Conservation (phyloP, 208 protist genomes). For the Wallacemonas sp. region DNA sequence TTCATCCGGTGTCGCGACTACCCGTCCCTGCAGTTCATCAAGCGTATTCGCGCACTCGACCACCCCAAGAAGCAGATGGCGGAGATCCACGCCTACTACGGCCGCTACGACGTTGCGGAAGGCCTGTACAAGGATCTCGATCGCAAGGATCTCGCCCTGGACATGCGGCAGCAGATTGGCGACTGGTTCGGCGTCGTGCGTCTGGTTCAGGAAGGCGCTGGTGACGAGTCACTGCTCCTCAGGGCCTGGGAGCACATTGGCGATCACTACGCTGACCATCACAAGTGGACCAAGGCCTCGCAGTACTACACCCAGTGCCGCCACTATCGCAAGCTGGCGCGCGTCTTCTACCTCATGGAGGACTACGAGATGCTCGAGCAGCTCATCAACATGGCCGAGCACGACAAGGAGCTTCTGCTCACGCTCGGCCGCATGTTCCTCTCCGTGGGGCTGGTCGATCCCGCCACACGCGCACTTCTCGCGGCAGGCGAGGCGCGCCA, state of each 20-base stretch:
- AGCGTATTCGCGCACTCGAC: constrained; percentile 90
- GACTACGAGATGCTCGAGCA: constrained; percentile 91
- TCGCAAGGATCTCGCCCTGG: constrained; percentile 95
- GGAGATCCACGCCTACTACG: constrained; percentile 96
- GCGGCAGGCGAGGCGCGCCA: constrained; percentile 81
- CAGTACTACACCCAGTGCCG: constrained; percentile 95
- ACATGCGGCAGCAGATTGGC: constrained; percentile 91
- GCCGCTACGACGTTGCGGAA: constrained; percentile 96
- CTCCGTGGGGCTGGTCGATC: constrained; percentile 89
- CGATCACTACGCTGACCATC: constrained; percentile 94
- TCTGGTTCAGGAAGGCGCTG: constrained; percentile 91
- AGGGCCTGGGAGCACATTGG: constrained; percentile 94
- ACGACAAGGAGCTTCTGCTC: constrained; percentile 88
- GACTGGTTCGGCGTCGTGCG: constrained; percentile 96
- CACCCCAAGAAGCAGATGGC: constrained; percentile 95
- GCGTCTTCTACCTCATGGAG: constrained; percentile 93
- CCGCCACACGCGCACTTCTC: constrained; percentile 90
- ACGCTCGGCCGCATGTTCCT: constrained; percentile 90
- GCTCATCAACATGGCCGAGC: constrained; percentile 85
- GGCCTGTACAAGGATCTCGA: constrained; percentile 95
- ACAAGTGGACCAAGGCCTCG: constrained; percentile 95
- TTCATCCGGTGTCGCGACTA: constrained; percentile 96
- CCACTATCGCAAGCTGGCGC: constrained; percentile 86
- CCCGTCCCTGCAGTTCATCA: constrained; percentile 96
- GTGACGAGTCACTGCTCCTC: constrained; percentile 90